Percentiles rank a stretch among this genome's conserved stretches.
Conservation (phyloP, 331 rosid genomes). For the Erythrophleum ivorense region DNA sequence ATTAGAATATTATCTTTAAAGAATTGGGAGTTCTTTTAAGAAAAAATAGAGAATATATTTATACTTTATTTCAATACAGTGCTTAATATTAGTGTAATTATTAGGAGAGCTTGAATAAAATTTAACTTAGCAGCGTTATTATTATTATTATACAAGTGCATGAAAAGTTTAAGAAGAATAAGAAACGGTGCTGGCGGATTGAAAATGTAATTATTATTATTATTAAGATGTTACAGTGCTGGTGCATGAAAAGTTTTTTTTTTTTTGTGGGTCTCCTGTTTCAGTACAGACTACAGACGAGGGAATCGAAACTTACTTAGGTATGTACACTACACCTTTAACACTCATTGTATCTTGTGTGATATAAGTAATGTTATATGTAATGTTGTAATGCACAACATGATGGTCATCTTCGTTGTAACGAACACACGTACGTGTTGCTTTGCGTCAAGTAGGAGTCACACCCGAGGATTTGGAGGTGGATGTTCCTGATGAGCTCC, state of each 20-base stretch:
- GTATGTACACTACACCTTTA: neutral
- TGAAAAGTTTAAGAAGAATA: neutral
- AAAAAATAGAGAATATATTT: too few relatives aligned
- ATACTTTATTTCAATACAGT: too few relatives aligned
- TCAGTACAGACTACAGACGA: too few relatives aligned
- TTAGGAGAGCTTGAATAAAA: too few relatives aligned
- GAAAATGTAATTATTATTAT: neutral
- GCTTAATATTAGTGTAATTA: neutral
- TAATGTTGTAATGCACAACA: neutral
- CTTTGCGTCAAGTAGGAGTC: slow-evolving; percentile 39
- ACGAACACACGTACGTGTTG: neutral
- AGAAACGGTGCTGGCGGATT: neutral
- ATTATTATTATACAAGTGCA: neutral
- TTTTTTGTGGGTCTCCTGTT: too few relatives aligned
- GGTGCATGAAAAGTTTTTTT: neutral
- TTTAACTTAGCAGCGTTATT: neutral
- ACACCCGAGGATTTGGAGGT: slow-evolving; percentile 45
- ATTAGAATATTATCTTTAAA: neutral
- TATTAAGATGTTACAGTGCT: neutral
- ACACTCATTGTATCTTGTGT: neutral
- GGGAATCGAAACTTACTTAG: neutral
- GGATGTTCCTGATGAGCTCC: slow-evolving; percentile 44
- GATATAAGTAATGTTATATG: neutral
- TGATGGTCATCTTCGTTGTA: slow-evolving; percentile 4
- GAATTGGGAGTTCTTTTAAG: too few relatives aligned